Conservation (phyloP, 345 rosid genomes). For the Moricandia arvensis region DNA sequence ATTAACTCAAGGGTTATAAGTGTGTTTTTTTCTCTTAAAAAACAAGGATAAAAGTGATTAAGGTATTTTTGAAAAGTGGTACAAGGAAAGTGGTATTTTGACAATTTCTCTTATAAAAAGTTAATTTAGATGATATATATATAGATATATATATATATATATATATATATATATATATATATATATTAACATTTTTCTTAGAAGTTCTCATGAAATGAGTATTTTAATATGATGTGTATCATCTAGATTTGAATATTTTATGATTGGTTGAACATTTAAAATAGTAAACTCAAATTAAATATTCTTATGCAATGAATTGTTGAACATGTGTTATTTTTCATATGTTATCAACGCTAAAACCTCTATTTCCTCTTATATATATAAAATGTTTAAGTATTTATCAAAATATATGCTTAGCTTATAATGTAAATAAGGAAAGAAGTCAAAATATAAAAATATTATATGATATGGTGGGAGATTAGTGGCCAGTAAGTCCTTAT, state of each 20-base stretch:
- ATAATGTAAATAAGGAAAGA: neutral
- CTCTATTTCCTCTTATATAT: neutral
- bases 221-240: neutral
- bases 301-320: neutral
- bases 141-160: too few relatives aligned
- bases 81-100: too few relatives aligned
- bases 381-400: neutral
- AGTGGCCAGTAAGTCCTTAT: slow-evolving; percentile 27
- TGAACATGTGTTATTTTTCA: neutral
- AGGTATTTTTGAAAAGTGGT: too few relatives aligned
- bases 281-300: neutral
- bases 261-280: neutral
- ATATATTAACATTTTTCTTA: neutral
- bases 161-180: neutral
- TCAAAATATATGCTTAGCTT: neutral
- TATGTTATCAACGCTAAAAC: neutral
- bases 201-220: neutral
- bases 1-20: too few relatives aligned
- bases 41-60: too few relatives aligned
- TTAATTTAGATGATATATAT: neutral
- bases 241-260: neutral
- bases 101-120: too few relatives aligned
- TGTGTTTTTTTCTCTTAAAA: too few relatives aligned
- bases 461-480: slow-evolving; percentile 20
- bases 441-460: slow-evolving; percentile 22